phyloP scores from a whole-genome alignment of 1,284 basidiomycete species.

The Mrakiaceae sp. region DNA sequence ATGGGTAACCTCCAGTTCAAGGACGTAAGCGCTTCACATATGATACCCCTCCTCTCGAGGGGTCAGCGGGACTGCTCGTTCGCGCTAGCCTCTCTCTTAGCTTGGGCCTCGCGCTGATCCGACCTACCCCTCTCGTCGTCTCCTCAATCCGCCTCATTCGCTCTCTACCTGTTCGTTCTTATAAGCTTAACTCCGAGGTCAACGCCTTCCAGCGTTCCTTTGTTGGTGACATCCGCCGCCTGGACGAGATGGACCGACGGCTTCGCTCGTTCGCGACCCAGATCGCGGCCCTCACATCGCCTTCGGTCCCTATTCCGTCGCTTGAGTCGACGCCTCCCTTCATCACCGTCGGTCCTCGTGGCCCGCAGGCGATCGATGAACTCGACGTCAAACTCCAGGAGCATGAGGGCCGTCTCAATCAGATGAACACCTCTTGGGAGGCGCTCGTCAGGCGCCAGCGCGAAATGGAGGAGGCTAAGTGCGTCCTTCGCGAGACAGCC shows the following conservation, averaged over 20 bases:
- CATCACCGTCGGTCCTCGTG: slow-evolving; percentile 74
- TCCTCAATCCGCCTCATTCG: background rate
- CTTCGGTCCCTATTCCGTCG: slow-evolving; percentile 63
- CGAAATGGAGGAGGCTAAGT: slow-evolving; percentile 82
- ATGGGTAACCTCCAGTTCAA: slow-evolving; percentile 96
- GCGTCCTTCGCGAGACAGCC: slow-evolving; percentile 90
- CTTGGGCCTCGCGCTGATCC: no score
- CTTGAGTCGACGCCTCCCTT: slow-evolving; percentile 70
- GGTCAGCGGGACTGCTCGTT: no score
- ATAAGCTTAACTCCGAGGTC: slow-evolving; percentile 80
- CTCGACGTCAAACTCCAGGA: slow-evolving; percentile 78
- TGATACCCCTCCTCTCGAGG: no score
- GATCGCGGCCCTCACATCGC: slow-evolving; percentile 57
- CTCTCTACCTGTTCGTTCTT: background rate
- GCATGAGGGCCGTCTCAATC: slow-evolving; percentile 71
- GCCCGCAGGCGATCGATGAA: slow-evolving; percentile 87
- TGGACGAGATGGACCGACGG: slow-evolving; percentile 92
- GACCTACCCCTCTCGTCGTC: no score
- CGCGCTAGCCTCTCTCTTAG: no score
- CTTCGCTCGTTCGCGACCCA: slow-evolving; percentile 81
- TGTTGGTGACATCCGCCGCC: slow-evolving; percentile 84
- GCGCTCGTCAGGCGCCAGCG: slow-evolving; percentile 72
- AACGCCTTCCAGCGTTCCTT: slow-evolving; percentile 99
- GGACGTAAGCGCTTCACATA: slow-evolving; percentile 53
- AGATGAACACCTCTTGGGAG: slow-evolving; percentile 94